These are phyloP conservation scores for Penicillium expansum DNA, from an alignment of 2,329 filamentous ascomycete species.

Conservation along the genomic window DNA sequence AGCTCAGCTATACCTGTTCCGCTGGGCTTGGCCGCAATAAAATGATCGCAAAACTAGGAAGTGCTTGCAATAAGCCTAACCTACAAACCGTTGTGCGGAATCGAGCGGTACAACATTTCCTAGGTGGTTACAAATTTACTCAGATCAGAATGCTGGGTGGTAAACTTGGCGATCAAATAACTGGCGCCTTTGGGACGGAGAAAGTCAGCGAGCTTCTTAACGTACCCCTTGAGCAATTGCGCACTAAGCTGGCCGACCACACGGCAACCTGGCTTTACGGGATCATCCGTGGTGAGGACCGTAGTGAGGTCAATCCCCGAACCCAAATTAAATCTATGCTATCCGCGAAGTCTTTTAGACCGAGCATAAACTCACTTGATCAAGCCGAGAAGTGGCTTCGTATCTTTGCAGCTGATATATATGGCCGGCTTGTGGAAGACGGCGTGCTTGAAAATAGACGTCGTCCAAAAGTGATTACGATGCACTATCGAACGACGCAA, in stretches of 20 bases:
- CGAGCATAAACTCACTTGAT: slow-evolving; percentile 72
- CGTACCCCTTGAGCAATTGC: slow-evolving; percentile 71
- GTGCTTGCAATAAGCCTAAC: slow-evolving; percentile 88
- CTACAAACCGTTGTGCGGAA: slow-evolving; percentile 91
- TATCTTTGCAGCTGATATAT: slow-evolving; percentile 91
- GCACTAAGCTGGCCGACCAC: slow-evolving; percentile 75
- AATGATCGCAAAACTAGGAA: slow-evolving; percentile 91
- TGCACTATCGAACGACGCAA: slow-evolving; percentile 75
- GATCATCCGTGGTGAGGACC: slow-evolving; percentile 79
- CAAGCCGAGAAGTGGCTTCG: slow-evolving; percentile 81
- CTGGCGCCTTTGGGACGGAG: slow-evolving; percentile 77
- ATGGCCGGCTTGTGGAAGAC: slow-evolving; percentile 83
- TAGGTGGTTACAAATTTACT: slow-evolving; percentile 84
- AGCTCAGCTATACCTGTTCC: slow-evolving; percentile 85
- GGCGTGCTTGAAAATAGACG: slow-evolving; percentile 83
- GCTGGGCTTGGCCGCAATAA: slow-evolving; percentile 88
- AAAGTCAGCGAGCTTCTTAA: slow-evolving; percentile 70
- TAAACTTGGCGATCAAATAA: slow-evolving; percentile 85
- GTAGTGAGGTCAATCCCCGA: slow-evolving; percentile 81
- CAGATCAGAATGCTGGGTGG: slow-evolving; percentile 95
- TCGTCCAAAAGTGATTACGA: slow-evolving; percentile 77
- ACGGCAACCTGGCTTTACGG: slow-evolving; percentile 83
- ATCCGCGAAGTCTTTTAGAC: slow-evolving; percentile 91
- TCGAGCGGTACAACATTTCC: slow-evolving; percentile 73
- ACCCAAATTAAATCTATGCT: slow-evolving; percentile 98